phyloP scores from a whole-genome alignment of 2,329 filamentous ascomycete species.

The Aspergillus floridensis region DNA sequence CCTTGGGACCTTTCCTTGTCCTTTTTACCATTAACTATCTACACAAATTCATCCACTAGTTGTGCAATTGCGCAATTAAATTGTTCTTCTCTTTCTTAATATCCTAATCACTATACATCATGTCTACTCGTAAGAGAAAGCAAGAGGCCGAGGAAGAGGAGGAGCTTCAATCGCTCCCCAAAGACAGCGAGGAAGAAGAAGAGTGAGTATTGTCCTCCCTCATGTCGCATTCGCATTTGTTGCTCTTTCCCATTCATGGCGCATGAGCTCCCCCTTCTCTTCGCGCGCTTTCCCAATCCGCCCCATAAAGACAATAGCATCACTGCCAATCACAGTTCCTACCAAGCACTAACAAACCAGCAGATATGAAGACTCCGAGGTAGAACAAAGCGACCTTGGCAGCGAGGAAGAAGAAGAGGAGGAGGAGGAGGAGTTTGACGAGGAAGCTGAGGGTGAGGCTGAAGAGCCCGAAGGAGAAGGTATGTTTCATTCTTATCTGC shows the following conservation, averaged over 20 bases:
- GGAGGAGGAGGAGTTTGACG: slow-evolving; percentile 26
- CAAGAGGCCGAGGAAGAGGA: slow-evolving; percentile 49
- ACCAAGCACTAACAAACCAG: neutral
- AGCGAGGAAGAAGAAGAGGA: slow-evolving; percentile 27
- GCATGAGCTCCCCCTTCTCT: neutral
- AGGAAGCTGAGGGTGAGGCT: slow-evolving; percentile 23
- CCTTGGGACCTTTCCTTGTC: slow-evolving; percentile 2
- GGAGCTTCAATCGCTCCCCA: slow-evolving; percentile 48
- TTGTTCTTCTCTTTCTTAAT: slow-evolving; percentile 6
- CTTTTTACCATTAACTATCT: neutral
- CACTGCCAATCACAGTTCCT: neutral
- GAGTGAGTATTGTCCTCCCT: slow-evolving; percentile 38
- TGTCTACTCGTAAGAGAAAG: slow-evolving; percentile 52
- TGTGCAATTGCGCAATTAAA: slow-evolving; percentile 12
- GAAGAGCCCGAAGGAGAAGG: slow-evolving; percentile 25
- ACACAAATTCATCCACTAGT: neutral
- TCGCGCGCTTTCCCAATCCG: neutral
- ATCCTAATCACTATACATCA: slow-evolving; percentile 21
- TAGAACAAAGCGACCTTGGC: slow-evolving; percentile 18
- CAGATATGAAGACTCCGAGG: slow-evolving; percentile 38
- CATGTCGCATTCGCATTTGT: neutral
- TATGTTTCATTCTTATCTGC: neutral
- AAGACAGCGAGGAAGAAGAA: slow-evolving; percentile 52
- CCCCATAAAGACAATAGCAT: too few species aligned
- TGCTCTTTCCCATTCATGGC: neutral